Percentiles rank a stretch among this genome's conserved stretches.
Evolutionary conservation across 1,284 basidiomycete genomes (phyloP).

Genomic region (Boletus subluridellus): DNA sequence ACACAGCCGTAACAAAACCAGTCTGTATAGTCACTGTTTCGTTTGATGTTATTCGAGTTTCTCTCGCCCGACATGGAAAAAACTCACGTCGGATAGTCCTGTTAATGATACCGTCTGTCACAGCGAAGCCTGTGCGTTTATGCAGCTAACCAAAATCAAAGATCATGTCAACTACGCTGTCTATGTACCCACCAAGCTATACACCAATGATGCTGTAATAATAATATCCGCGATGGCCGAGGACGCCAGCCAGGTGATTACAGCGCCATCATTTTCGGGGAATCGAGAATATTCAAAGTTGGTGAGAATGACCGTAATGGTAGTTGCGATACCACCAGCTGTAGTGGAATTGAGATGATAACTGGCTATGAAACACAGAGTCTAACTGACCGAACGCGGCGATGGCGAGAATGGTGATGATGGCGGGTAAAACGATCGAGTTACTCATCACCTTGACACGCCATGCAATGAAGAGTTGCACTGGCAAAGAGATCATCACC

Average conservation of each 20-base stretch:
- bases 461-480: constrained; percentile 32
- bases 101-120: constrained; percentile 16
- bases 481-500: too few species aligned
- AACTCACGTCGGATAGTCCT: constrained; percentile 18
- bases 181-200: constrained; percentile 38
- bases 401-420: constrained; percentile 40
- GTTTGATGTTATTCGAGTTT: background rate
- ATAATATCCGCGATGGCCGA: constrained; percentile 45
- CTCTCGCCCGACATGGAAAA: background rate
- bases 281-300: constrained; percentile 11
- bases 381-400: too few species aligned
- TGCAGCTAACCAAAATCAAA: constrained; percentile 4
- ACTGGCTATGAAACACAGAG: too few species aligned
- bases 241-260: constrained; percentile 47
- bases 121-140: constrained; percentile 18
- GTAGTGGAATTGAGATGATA: background rate
- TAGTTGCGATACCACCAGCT: constrained; percentile 49
- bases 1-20: too few species aligned
- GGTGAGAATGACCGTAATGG: constrained; percentile 25
- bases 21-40: constrained; percentile 18
- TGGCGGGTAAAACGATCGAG: constrained; percentile 35
- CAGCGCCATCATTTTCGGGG: constrained; percentile 37
- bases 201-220: constrained; percentile 45
- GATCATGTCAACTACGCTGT: background rate
- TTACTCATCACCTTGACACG: constrained; percentile 45